These are phyloP conservation scores for Malus fusca DNA, from an alignment of 306 rosid genomes.

Conservation along the genomic window DNA sequence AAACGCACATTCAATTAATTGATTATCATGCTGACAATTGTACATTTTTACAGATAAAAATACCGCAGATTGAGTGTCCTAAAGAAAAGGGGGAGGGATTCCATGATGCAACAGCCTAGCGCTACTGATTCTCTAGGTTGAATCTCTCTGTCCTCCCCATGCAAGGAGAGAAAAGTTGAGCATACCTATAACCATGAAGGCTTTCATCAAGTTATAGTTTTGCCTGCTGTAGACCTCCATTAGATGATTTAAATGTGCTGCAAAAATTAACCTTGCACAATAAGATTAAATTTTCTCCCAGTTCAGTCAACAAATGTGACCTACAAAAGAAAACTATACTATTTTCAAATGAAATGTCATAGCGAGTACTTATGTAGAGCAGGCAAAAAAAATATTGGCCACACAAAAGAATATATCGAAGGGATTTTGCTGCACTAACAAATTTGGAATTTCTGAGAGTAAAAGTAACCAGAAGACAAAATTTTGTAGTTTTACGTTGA, in stretches of 20 bases:
- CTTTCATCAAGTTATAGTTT: conserved; percentile 55
- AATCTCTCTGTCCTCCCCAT: not conserved
- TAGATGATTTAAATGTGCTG: conserved; percentile 94
- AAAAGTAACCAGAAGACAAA: not conserved
- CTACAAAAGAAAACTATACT: not conserved
- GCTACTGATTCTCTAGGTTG: not conserved
- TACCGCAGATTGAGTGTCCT: not conserved
- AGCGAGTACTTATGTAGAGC: not conserved
- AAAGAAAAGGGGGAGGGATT: not conserved
- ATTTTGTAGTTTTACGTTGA: not conserved
- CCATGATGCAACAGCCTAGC: not conserved
- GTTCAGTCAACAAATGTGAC: conserved; percentile 4
- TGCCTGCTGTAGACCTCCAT: conserved; percentile 66
- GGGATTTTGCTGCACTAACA: not conserved
- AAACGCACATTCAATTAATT: conserved; percentile 2
- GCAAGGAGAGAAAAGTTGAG: conserved; percentile 11
- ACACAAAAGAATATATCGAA: not conserved
- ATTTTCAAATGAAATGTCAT: not conserved
- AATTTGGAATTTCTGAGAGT: not conserved
- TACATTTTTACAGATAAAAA: not conserved
- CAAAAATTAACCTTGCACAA: conserved; percentile 22
- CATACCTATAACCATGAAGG: conserved; percentile 58
- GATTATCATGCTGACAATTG: not conserved
- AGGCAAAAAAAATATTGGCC: not conserved
- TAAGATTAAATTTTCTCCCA: conserved; percentile 8